Evolutionary conservation across 129 eudicot genomes (phyloP), one percentile per base, ranked within the genome.

Genomic region (Helianthus tuberosus): DNA sequence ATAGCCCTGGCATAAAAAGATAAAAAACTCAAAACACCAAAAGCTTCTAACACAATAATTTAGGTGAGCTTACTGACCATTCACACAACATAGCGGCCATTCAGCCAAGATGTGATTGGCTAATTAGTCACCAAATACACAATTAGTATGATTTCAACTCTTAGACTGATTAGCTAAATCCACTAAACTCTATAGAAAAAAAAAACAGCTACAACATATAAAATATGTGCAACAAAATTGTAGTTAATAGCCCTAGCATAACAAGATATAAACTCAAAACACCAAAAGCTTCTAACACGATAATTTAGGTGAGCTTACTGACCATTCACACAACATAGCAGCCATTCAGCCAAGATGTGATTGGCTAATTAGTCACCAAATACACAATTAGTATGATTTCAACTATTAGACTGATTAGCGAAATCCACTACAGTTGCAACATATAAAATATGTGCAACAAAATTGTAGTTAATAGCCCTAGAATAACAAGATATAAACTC

Each of bases 51-150:
- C 43, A 49, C 69, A 48, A 10, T 73, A 17, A 62, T 50, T 38
- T 74, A 64, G 78, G 39, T 74, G 68, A 49, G 35, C 69, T 60
- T 25, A 60, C 77, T 73, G 69, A 73, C 77, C 59, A 73, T 73
- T 60, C 77, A 73, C 77, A 74, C 63, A 62, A 49, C 69, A 63
- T 44, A 20, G 20, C 43, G 8, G 43, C 43, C 43, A 38, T 38
- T 38, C 8, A 38, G 43, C 8, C 43, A 38, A 4, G 43, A 38
- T 38, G 43, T 38, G 43, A 38, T 38, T 38, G 43, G 43, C 43
- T 38, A 38, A 38, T 4, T 38, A 38, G 43, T 38, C 43, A 38
- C 6, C 43, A 6, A 38, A 38, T 38, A 38, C 43, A 3, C 6
- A 38, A 4, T 38, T 38, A 6, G 43, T 38, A 38, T 6, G 8